Evolutionary conservation across 2,329 filamentous ascomycete species (phyloP), one percentile per base, ranked within the genome.

Genomic region (Epichloe coenophiala): DNA sequence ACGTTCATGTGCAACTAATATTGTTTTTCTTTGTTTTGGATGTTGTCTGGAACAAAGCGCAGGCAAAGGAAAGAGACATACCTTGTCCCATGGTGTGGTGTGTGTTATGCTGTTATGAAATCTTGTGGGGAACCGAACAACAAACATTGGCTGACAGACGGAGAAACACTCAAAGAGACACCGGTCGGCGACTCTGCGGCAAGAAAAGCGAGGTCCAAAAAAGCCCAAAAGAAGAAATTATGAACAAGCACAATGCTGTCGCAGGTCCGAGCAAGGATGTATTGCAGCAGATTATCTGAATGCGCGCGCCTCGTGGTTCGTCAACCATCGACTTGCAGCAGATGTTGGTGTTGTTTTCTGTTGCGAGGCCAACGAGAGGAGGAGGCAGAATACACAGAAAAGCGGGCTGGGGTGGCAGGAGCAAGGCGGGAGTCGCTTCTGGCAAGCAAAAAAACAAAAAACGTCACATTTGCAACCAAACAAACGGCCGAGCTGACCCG

Each of bases 281-380:
- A 47, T 44, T 47, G 51, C 48, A 33, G 39, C 42, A 48, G 46
- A 23, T 47, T 38, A 31, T 52, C 47, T 49, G 43, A 17, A 21
- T 45, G 61, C 59, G 59, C 61, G 60, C 61, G 58, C 59, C 55
- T 62, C 57, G 57, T 57, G 54, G 57, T 60, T 52, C 49, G 56
- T 57, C 56, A 57, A 60, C 47, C 57, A 58, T 61, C 54, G 52
- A 53, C 56, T 51, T 57, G 53, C 54, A 54, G 57, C 52, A 57
- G 61, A 68, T 68, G 64, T 68, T 68, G 64, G 68, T 60, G 59
- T 68, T 68, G 62, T 65, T 65, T 67, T 65, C 60, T 67, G 66
- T 69, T 70, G 67, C 67, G 67, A 68, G 67, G 67, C 66, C 67
- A 69, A 69, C 67, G 64, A 62, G 60, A 58, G 59, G 61, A 62